Evolutionary conservation across 306 rosid genomes (phyloP), one percentile per base, ranked within the genome.

Genomic region (Vachellia collinsii): DNA sequence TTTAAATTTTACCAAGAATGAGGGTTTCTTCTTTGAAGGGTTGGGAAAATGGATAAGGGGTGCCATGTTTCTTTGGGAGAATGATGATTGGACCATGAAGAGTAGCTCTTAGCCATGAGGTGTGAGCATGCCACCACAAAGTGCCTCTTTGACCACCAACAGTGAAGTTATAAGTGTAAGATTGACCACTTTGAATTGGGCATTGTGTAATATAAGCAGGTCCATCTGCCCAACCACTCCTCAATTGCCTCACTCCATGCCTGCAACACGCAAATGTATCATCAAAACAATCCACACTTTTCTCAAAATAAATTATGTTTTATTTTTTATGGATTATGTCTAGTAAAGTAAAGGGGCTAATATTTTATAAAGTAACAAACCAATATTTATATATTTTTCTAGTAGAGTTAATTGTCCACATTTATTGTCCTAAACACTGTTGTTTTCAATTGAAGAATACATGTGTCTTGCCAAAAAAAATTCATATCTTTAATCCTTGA

Each of bases 151-250:
- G 90, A 53, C 92, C 83, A 25, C 54, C 81, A 37, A 85, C 23
- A 3, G 89, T 89, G 76, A 87, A 89, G 77, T 89, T 87, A 25
- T 89, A 83, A 6, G 79, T 75, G 85, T 69, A 87, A 72, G 68
- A 79, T 53, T 89, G 87, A 11, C 90, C 83, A 29, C 70, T 76
- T 39, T 74, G 92, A 78, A 89, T 87, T 23, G 92, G 90, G 36
- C 90, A 87, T 44, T 89, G 89, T 1, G 90, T 86, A 51, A 86
- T 80, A 53, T 86, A 85, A 29, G 92, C 83, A 14, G 92, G 92
- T 64, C 89, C 92, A 61, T 89, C 89, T 11, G 89, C 88, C 91
- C 91, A 85, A 39, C 86, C 91, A 70, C 84, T 89, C 72, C 87
- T 82, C 29, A 82, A 10, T 83, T 89, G 89, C 59, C 84, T 63